Evolutionary conservation across 2,329 filamentous ascomycete genomes (phyloP).

Genomic region (Aspergillus transmontanensis): DNA sequence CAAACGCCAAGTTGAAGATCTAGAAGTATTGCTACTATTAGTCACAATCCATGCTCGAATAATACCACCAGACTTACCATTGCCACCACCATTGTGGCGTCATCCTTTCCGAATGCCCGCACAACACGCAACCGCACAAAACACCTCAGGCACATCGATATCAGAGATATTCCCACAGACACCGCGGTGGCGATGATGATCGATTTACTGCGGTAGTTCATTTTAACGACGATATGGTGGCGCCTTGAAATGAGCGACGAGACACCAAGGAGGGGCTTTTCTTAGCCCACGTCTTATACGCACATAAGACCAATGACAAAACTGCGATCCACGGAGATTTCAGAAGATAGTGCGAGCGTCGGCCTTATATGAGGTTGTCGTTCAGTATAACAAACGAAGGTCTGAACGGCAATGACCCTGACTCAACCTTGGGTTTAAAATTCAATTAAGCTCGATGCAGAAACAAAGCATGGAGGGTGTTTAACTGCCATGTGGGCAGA

Average conservation of each 20-base stretch:
- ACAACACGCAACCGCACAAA: conserved; percentile 4
- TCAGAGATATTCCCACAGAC: background rate
- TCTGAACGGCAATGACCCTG: background rate
- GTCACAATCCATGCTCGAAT: background rate
- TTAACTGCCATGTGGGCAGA: background rate
- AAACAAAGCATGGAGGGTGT: background rate
- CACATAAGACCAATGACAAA: background rate
- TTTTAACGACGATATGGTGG: background rate
- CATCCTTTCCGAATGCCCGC: background rate
- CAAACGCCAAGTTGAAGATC: conserved; percentile 3
- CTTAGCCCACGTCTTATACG: background rate
- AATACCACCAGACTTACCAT: background rate
- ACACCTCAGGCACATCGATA: conserved; percentile 4
- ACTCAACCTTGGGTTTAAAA: background rate
- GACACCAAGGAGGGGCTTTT: background rate
- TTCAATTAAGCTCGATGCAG: background rate
- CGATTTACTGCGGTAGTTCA: background rate
- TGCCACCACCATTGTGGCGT: conserved; percentile 3
- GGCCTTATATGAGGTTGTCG: background rate
- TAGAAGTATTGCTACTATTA: background rate
- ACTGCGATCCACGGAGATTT: background rate
- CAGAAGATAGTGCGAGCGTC: background rate
- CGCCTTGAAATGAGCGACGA: background rate
- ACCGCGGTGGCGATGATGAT: conserved; percentile 2
- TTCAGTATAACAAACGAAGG: too few relatives aligned